Conservation (phyloP, 129 eudicot species). For the Logfia minima region DNA sequence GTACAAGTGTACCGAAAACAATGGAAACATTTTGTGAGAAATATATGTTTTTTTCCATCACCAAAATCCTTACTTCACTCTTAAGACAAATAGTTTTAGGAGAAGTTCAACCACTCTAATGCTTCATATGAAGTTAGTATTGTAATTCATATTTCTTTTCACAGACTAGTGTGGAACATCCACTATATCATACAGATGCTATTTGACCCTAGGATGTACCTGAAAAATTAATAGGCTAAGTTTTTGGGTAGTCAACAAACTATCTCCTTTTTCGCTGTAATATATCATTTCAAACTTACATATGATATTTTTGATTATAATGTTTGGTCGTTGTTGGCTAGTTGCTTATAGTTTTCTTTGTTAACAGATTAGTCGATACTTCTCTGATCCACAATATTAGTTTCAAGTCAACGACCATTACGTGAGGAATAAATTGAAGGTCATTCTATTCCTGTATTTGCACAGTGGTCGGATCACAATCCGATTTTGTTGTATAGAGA, state of each 20-base stretch:
- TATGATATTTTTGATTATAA: slow-evolving; percentile 6
- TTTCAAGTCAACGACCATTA: slow-evolving; percentile 68
- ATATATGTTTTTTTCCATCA: neutral
- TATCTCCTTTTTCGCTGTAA: neutral
- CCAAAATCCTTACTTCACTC: neutral
- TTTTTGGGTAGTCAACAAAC: slow-evolving; percentile 18
- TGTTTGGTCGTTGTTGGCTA: slow-evolving; percentile 1
- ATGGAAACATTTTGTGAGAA: slow-evolving; percentile 12
- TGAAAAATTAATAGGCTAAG: neutral
- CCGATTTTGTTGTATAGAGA: too few species aligned
- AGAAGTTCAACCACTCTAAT: neutral
- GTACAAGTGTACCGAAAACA: slow-evolving; percentile 11
- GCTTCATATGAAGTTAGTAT: neutral
- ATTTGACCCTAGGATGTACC: neutral
- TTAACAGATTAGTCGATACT: slow-evolving; percentile 67
- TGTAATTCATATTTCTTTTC: neutral
- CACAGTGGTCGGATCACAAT: slow-evolving; percentile 17
- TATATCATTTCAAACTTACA: slow-evolving; percentile 4
- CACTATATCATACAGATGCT: slow-evolving; percentile 16
- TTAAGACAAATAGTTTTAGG: neutral
- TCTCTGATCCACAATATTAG: slow-evolving; percentile 71
- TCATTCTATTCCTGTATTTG: slow-evolving; percentile 60
- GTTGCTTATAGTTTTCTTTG: neutral
- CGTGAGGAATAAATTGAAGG: slow-evolving; percentile 70
- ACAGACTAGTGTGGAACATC: neutral